Evolutionary conservation across 73 alveolate genomes (phyloP).

Genomic region (Effrenium voratum): DNA sequence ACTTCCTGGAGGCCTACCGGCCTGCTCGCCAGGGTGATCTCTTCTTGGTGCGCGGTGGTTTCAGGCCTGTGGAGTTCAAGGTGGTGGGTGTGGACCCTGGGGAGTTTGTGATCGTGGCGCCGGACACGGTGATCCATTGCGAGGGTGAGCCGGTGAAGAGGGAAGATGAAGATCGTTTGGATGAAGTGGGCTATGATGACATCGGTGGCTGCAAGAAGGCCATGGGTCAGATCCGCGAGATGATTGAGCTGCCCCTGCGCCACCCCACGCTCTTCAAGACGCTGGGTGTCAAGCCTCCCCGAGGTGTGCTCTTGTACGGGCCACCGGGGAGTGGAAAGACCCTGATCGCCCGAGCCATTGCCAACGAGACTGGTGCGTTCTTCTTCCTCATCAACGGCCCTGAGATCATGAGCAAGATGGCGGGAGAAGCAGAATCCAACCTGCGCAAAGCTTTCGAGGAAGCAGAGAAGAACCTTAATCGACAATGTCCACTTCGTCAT

Average conservation of each 20-base stretch:
- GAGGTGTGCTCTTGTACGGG: constrained; percentile 99
- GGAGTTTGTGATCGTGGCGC: constrained; percentile 99
- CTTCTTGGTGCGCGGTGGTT: constrained; percentile 99
- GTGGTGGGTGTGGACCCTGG: constrained; percentile 99
- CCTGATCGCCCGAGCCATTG: constrained; percentile 99
- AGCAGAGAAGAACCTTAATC: constrained; percentile 98
- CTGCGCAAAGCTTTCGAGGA: constrained; percentile 99
- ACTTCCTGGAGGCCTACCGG: constrained; percentile 99
- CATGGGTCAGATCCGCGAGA: constrained; percentile 99
- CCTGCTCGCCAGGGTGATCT: constrained; percentile 99
- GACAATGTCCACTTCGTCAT: background rate
- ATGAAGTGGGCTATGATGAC: constrained; percentile 98
- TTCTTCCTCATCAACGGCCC: constrained; percentile 97
- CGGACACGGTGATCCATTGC: constrained; percentile 98
- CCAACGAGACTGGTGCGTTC: constrained; percentile 99
- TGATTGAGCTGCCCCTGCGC: constrained; percentile 99
- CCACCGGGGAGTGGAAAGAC: constrained; percentile 99
- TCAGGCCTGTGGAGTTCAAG: constrained; percentile 99
- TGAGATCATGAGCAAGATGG: constrained; percentile 99
- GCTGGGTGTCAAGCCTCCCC: constrained; percentile 99
- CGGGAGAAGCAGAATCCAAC: constrained; percentile 99
- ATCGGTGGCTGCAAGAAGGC: constrained; percentile 99
- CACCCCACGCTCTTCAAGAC: constrained; percentile 99
- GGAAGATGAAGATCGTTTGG: constrained; percentile 98
- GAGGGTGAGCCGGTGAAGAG: constrained; percentile 99